Conservation (phyloP, 1,139 yeast species). For the Candida albicans region DNA sequence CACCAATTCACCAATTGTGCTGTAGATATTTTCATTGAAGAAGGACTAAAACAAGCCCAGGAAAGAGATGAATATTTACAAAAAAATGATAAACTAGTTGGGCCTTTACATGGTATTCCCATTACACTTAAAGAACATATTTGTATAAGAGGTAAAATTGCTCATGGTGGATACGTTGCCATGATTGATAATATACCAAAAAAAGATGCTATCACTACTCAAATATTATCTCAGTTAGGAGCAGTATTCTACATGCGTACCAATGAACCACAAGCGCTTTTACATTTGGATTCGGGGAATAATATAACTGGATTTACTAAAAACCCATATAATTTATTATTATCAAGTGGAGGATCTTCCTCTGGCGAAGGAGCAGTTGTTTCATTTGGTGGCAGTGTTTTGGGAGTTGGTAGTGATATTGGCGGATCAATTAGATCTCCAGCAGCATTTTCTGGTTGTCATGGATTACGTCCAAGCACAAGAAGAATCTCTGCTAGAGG, state of each 20-base stretch:
- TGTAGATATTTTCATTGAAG: slow-evolving; percentile 32
- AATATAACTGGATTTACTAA: slow-evolving; percentile 40
- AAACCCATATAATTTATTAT: slow-evolving; percentile 41
- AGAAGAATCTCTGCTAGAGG: slow-evolving; percentile 51
- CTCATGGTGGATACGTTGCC: slow-evolving; percentile 66
- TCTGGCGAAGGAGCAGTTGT: slow-evolving; percentile 78
- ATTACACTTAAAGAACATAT: slow-evolving; percentile 74
- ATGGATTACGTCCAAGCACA: slow-evolving; percentile 69
- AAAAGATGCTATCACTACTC: slow-evolving; percentile 51
- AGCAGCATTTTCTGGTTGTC: slow-evolving; percentile 67
- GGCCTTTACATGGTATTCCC: slow-evolving; percentile 82
- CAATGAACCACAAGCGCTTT: slow-evolving; percentile 47
- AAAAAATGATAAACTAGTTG: slow-evolving; percentile 58
- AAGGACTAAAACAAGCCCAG: slow-evolving; percentile 37
- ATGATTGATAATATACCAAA: slow-evolving; percentile 49
- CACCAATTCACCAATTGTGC: slow-evolving; percentile 41
- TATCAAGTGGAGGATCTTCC: slow-evolving; percentile 62
- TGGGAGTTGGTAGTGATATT: slow-evolving; percentile 76
- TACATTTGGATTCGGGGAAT: slow-evolving; percentile 48
- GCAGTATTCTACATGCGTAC: slow-evolving; percentile 59
- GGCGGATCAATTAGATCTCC: slow-evolving; percentile 81
- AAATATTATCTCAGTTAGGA: slow-evolving; percentile 59
- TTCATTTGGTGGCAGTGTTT: slow-evolving; percentile 60
- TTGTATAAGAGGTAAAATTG: slow-evolving; percentile 53
- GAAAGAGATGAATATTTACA: slow-evolving; percentile 40